Conservation (phyloP, 148 eudicot genomes). For the Silene uniflora region DNA sequence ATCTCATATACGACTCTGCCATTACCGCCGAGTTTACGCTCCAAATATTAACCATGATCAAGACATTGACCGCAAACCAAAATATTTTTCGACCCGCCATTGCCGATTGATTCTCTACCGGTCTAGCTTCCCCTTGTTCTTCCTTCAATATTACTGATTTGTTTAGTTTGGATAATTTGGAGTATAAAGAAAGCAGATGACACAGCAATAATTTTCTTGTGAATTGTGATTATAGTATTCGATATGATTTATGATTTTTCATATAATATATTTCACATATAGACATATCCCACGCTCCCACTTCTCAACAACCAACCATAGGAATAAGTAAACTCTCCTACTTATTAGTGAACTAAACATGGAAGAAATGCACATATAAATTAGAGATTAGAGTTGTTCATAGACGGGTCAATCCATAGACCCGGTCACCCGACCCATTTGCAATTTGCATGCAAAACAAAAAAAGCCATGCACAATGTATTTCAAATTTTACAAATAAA, state of each 20-base stretch:
- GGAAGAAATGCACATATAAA: not conserved
- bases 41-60: conserved; percentile 9
- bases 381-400: too few relatives aligned
- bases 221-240: not conserved
- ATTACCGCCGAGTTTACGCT: conserved; percentile 2
- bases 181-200: not conserved
- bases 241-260: not conserved
- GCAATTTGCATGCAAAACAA: too few relatives aligned
- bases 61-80: conserved; percentile 1
- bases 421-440: too few relatives aligned
- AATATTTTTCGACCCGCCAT: conserved; percentile 13
- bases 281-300: too few relatives aligned
- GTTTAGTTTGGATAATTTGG: not conserved
- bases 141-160: not conserved
- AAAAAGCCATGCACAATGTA: too few relatives aligned
- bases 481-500: too few relatives aligned
- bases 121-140: not conserved
- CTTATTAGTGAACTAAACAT: not conserved
- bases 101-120: too few relatives aligned
- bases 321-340: not conserved
- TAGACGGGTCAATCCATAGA: too few relatives aligned
- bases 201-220: not conserved
- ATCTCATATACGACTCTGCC: conserved; percentile 10
- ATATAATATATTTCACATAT: too few relatives aligned
- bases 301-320: not conserved